phyloP scores from a whole-genome alignment of 2,329 filamentous ascomycete species.

The Calycina marina region DNA sequence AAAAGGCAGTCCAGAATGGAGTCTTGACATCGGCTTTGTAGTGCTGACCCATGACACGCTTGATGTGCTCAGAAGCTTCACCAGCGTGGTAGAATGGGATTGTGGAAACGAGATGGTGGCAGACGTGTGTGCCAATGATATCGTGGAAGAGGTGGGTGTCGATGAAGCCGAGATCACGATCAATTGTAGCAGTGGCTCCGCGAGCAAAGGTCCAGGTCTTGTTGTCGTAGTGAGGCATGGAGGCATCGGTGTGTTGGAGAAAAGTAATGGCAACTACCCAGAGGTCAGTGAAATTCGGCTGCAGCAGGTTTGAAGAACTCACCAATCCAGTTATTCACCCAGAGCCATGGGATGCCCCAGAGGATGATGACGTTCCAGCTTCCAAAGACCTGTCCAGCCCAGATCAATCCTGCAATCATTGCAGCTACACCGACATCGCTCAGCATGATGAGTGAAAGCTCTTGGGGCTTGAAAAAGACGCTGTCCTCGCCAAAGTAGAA shows the following conservation, averaged over 20 bases:
- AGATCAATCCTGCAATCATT: slow-evolving; percentile 35
- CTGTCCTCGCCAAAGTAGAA: slow-evolving; percentile 47
- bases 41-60: slow-evolving; percentile 37
- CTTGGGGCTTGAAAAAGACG: slow-evolving; percentile 42
- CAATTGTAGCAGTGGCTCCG: slow-evolving; percentile 47
- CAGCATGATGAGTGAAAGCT: slow-evolving; percentile 39
- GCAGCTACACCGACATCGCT: slow-evolving; percentile 45
- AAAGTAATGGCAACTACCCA: slow-evolving; percentile 54
- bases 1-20: slow-evolving; percentile 23
- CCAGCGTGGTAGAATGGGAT: slow-evolving; percentile 48
- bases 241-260: slow-evolving; percentile 52
- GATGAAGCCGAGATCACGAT: slow-evolving; percentile 50
- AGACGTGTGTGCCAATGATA: slow-evolving; percentile 49
- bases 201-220: slow-evolving; percentile 46
- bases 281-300: slow-evolving; percentile 2
- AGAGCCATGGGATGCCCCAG: slow-evolving; percentile 51
- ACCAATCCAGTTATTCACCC: slow-evolving; percentile 59
- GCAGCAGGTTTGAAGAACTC: slow-evolving; percentile 18
- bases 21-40: slow-evolving; percentile 32
- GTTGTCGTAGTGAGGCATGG: slow-evolving; percentile 42
- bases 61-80: slow-evolving; percentile 42
- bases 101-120: slow-evolving; percentile 46
- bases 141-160: slow-evolving; percentile 51
- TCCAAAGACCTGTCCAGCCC: slow-evolving; percentile 36
- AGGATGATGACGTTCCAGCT: slow-evolving; percentile 40